A percentile compares a stretch with the other conserved stretches of the same genome.
phyloP scores from a whole-genome alignment of 2,329 filamentous ascomycete genomes.

The Sclerotinia minor region DNA sequence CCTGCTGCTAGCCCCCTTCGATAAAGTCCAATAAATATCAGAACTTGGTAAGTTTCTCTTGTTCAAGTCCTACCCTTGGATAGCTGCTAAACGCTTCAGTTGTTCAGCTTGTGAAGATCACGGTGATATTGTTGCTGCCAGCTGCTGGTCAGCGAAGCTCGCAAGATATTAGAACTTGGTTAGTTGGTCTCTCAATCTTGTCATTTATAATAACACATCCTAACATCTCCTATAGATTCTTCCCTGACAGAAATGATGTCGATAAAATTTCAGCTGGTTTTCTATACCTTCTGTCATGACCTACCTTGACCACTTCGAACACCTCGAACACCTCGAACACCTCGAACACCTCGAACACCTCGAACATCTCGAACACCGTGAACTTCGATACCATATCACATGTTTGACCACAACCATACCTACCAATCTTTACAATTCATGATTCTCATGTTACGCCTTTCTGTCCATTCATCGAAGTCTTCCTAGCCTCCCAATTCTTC shows the following conservation, averaged over 20 bases:
- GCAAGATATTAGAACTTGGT: not conserved
- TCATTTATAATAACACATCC: not conserved
- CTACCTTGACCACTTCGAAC: rapidly evolving
- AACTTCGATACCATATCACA: not conserved
- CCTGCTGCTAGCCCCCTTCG: not conserved
- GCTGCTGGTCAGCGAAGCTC: not conserved
- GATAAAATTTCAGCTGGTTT: not conserved
- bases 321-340: not conserved
- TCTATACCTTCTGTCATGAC: not conserved
- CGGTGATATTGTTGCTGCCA: rapidly evolving
- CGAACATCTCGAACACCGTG: not conserved
- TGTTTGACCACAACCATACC: too few species aligned
- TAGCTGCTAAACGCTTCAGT: not conserved
- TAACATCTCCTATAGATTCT: not conserved
- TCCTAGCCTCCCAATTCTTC: not conserved
- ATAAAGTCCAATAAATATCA: not conserved
- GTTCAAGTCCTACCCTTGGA: not conserved
- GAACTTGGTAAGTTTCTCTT: not conserved
- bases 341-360: not conserved
- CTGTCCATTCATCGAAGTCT: not conserved
- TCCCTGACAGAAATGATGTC: not conserved
- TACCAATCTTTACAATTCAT: not conserved
- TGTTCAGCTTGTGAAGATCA: not conserved
- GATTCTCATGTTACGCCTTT: not conserved
- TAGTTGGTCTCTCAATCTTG: not conserved